Conservation (phyloP, 2,329 filamentous ascomycete genomes). For the Myrmaecium sp. region DNA sequence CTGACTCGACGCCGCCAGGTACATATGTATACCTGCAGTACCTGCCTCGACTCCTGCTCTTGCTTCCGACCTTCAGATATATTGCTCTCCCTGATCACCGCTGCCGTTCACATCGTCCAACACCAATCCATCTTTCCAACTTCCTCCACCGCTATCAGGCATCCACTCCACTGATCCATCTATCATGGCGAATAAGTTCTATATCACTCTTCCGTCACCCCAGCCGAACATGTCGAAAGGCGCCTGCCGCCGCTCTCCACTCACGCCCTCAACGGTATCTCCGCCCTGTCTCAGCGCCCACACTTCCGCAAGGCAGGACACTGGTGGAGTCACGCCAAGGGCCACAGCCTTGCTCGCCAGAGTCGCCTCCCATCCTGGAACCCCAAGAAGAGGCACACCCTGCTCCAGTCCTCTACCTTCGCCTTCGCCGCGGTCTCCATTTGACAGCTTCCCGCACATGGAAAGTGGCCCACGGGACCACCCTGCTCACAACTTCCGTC, state of each 20-base stretch:
- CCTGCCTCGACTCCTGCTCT: too few species aligned
- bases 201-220: conserved; percentile 21
- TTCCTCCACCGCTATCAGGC: too few species aligned
- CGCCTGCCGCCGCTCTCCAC: conserved; percentile 24
- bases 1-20: too few species aligned
- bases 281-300: conserved; percentile 27
- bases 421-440: conserved; percentile 9
- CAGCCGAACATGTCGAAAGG: conserved; percentile 14
- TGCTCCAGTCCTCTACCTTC: conserved; percentile 14
- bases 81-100: not conserved
- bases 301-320: conserved; percentile 23
- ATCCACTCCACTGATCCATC: too few species aligned
- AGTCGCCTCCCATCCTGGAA: conserved; percentile 25
- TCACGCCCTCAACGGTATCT: conserved; percentile 28
- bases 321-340: conserved; percentile 23
- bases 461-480: too few species aligned
- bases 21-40: too few species aligned
- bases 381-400: conserved; percentile 19
- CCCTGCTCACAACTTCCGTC: too few species aligned
- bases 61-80: not conserved
- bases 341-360: conserved; percentile 26
- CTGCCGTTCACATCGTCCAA: conserved; percentile 1
- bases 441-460: too few species aligned
- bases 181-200: conserved; percentile 20
- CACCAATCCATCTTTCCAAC: not conserved